Evolutionary conservation across 2,329 filamentous ascomycete species (phyloP).

Genomic region (Ophiostoma montium): DNA sequence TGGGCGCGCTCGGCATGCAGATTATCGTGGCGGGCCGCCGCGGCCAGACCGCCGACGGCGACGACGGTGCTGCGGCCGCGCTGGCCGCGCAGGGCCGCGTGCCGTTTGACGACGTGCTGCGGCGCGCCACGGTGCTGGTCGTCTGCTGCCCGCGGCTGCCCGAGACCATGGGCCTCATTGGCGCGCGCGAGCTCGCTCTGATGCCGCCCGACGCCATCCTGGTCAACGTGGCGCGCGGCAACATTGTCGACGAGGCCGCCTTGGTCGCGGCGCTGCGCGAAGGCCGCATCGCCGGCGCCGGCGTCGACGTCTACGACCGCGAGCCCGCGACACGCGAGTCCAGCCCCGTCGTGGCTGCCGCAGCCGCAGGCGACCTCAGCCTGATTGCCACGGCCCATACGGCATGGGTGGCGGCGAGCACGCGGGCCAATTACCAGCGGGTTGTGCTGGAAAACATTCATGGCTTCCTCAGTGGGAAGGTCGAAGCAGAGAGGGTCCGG

Average conservation of each 20-base stretch:
- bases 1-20: constrained; percentile 20
- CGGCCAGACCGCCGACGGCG: neutral
- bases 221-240: constrained; percentile 23
- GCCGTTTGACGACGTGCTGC: constrained; percentile 13
- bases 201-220: constrained; percentile 17
- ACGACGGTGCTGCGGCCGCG: constrained; percentile 6
- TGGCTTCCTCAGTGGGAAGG: constrained; percentile 7
- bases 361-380: constrained; percentile 10
- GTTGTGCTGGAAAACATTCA: constrained; percentile 11
- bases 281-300: constrained; percentile 20
- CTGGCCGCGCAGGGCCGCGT: constrained; percentile 3
- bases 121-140: constrained; percentile 19
- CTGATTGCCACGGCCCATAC: constrained; percentile 13
- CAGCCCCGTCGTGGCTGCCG: constrained; percentile 10
- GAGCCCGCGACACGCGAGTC: constrained; percentile 18
- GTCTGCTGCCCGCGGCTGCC: constrained; percentile 22
- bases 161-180: constrained; percentile 17
- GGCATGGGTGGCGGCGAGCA: constrained; percentile 13
- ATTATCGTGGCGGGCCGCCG: constrained; percentile 15
- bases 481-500: constrained; percentile 2
- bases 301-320: constrained; percentile 22
- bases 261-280: constrained; percentile 20
- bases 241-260: constrained; percentile 21
- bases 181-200: constrained; percentile 11
- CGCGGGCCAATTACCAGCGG: constrained; percentile 13